Evolutionary conservation across 2,329 filamentous ascomycete genomes (phyloP).

Genomic region (Colletotrichum eleusines): DNA sequence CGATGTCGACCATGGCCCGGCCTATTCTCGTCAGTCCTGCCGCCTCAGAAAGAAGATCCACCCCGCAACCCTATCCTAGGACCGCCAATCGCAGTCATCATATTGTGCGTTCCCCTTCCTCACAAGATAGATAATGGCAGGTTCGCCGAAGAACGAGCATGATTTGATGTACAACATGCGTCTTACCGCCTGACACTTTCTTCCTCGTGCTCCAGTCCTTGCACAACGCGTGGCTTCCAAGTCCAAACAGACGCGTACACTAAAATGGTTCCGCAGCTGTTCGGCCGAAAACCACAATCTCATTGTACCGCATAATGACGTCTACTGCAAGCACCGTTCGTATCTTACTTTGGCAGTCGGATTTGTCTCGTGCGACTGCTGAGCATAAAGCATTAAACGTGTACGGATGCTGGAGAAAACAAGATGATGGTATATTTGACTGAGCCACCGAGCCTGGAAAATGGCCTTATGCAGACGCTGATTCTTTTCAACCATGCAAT

Average conservation of each 20-base stretch:
- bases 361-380: too few relatives aligned
- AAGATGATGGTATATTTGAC: too few relatives aligned
- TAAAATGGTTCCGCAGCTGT: background rate
- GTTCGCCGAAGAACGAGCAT: background rate
- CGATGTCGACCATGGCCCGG: slow-evolving; percentile 9
- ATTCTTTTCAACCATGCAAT: background rate
- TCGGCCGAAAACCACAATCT: background rate
- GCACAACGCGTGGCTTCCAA: background rate
- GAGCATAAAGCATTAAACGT: background rate
- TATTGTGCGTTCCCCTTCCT: background rate
- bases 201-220: slow-evolving; percentile 17
- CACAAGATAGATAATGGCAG: background rate
- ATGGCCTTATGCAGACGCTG: background rate
- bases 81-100: slow-evolving; percentile 35
- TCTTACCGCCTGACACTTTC: slow-evolving; percentile 13
- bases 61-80: background rate
- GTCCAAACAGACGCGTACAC: too few relatives aligned
- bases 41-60: background rate
- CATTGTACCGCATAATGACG: background rate
- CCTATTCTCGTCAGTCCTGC: slow-evolving; percentile 12
- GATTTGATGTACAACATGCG: background rate
- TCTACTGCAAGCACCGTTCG: background rate
- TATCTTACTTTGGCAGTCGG: too few relatives aligned
- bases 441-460: background rate
- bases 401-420: background rate